Base-by-base conservation (phyloP, 2,329 filamentous ascomycete species). In the Alternaria longipes region DNA sequence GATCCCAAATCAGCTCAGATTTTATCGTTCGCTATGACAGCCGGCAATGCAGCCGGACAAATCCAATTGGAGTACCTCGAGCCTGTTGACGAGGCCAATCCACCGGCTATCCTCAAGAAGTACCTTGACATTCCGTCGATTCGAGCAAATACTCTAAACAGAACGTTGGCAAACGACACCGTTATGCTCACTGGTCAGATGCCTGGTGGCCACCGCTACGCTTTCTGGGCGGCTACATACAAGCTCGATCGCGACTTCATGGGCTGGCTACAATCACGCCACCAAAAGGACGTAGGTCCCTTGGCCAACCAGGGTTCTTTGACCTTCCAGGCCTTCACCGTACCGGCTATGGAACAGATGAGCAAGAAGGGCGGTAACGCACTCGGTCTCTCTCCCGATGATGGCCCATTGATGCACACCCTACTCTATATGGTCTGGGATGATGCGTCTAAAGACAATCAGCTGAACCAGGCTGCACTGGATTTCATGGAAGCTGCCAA, bases 131-230 rank as follows among this genome's bases (percentile, higher is more conserved):
- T 69, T 24, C 63, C 67, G 3, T 22, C 61, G 4, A 20, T 66
- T n/a, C 22, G 41, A 30, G 58, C 44, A 7, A 49, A 26, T 46
- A 47, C 42, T 65, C 51, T 53, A 54, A 62, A 46, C 61, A 46
- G 46, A 57, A 60, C 44, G 49, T 59, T 71, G 8, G 51, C 56
- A n/a, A 53, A 65, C 24, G 57, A 81, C 22, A 78, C 78, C 3
- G 59, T 71, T n/a, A 72, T 80, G 53, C 70, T 80, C 18, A 75
- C 75, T 32, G 63, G 56, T 2, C 64, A 68, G 32, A 78, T 78
- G 46, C 79, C 78, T 0, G 67, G 71, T 42, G 77, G 77, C 8
- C 55, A 68, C 18, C 66, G 70, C 3, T 62, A 74, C 26, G 66
- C 62, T 4, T 75, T 71, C 59, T 73, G 66, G 65, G 67, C 69